Evolutionary conservation across 2,329 filamentous ascomycete species (phyloP).

Genomic region (Fusarium poae): DNA sequence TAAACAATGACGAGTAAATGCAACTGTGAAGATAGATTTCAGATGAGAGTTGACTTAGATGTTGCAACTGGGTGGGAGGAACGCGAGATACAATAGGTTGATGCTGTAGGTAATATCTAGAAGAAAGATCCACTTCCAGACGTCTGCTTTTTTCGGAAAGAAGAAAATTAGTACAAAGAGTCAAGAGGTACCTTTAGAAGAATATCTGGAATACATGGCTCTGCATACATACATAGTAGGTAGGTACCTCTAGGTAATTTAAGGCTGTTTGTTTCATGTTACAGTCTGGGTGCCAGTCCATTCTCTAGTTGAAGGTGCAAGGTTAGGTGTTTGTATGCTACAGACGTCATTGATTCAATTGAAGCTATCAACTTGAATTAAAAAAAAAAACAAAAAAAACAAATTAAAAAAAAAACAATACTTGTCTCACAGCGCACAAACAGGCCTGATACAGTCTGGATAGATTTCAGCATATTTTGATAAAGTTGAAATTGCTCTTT

Average conservation of each 20-base stretch:
- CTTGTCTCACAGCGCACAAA: not conserved
- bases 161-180: not conserved
- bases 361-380: too few species aligned
- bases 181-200: not conserved
- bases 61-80: conserved; percentile 21
- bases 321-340: not conserved
- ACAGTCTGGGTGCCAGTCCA: not conserved
- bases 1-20: not conserved
- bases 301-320: not conserved
- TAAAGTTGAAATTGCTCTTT: not conserved
- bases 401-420: not conserved
- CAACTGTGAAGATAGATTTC: conserved; percentile 8
- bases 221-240: not conserved
- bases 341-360: not conserved
- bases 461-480: not conserved
- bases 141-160: conserved; percentile 1
- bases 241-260: too few species aligned
- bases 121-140: conserved; percentile 15
- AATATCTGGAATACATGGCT: not conserved
- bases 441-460: not conserved
- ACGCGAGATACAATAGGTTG: conserved; percentile 19
- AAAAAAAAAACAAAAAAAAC: too few species aligned
- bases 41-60: conserved; percentile 13
- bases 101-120: not conserved
- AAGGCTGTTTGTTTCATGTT: not conserved